phyloP scores from a whole-genome alignment of 2,329 filamentous ascomycete genomes.

The Cercospora janseana region DNA sequence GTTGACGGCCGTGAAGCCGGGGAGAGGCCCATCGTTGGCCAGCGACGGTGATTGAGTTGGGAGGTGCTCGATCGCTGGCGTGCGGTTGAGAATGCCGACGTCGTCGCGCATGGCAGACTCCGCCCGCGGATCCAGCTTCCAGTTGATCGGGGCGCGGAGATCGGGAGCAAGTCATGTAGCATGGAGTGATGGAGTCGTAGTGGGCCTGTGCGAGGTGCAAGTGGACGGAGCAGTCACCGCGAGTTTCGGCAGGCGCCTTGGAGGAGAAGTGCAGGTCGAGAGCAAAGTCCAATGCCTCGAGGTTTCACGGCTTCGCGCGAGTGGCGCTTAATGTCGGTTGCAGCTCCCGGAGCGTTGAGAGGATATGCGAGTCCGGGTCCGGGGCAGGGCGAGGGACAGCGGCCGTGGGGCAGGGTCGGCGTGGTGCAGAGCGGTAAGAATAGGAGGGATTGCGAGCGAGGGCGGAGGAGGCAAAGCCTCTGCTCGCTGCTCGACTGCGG shows the following conservation, averaged over 20 bases:
- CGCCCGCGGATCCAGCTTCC: constrained; percentile 14
- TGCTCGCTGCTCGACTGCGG: constrained; percentile 19
- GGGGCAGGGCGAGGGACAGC: neutral
- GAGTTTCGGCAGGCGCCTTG: constrained; percentile 2
- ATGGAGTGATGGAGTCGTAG: constrained; percentile 11
- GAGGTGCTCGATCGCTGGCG: constrained; percentile 19
- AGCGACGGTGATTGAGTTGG: constrained; percentile 23
- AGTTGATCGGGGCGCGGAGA: constrained; percentile 18
- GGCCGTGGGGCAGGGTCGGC: neutral
- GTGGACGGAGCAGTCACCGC: constrained; percentile 9
- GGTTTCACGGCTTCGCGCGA: constrained; percentile 14
- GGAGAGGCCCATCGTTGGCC: constrained; percentile 21
- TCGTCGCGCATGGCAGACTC: constrained; percentile 29
- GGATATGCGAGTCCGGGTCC: neutral
- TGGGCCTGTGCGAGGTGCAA: constrained; percentile 6
- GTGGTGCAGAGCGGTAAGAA: neutral
- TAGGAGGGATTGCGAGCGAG: constrained; percentile 1
- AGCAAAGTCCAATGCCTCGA: constrained; percentile 11
- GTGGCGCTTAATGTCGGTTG: constrained; percentile 22
- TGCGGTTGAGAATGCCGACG: constrained; percentile 19
- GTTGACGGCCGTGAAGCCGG: constrained; percentile 38
- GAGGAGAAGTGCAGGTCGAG: neutral
- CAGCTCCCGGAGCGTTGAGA: constrained; percentile 7
- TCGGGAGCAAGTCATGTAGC: constrained; percentile 19
- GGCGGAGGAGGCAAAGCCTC: neutral